These are phyloP conservation scores for Lasiosphaeria hispida DNA, from an alignment of 495 filamentous ascomycete species.

Conservation along the genomic window DNA sequence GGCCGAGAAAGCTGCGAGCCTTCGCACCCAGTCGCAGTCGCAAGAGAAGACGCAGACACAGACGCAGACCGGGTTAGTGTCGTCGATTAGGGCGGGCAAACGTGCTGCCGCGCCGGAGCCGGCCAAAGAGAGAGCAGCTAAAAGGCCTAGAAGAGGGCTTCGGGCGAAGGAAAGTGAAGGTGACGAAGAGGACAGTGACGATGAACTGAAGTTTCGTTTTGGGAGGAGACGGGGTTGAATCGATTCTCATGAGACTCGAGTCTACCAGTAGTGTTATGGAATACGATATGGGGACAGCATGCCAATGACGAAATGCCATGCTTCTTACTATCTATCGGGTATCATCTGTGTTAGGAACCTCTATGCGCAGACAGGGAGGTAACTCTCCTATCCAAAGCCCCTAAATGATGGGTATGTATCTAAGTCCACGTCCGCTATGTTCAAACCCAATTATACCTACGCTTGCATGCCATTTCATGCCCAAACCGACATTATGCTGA, in stretches of 20 bases:
- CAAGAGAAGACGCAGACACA: conserved; percentile 34
- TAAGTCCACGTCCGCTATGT: neutral
- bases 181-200: conserved; percentile 48
- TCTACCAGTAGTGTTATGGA: too few relatives aligned
- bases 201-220: conserved; percentile 54
- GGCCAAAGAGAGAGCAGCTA: conserved; percentile 38
- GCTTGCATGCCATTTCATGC: too few relatives aligned
- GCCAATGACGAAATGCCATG: neutral
- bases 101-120: conserved; percentile 35
- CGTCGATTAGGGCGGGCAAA: conserved; percentile 31
- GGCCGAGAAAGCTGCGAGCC: conserved; percentile 28
- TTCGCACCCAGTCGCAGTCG: conserved; percentile 26
- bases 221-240: conserved; percentile 26
- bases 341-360: conserved; percentile 18
- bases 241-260: too few relatives aligned
- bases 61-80: conserved; percentile 16
- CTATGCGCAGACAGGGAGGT: too few relatives aligned
- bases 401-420: too few relatives aligned
- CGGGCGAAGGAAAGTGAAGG: conserved; percentile 36
- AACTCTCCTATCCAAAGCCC: neutral
- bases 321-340: conserved; percentile 24
- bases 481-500: too few relatives aligned
- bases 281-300: neutral
- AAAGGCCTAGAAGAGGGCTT: conserved; percentile 39
- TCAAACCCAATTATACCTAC: too few relatives aligned